Percentiles rank a stretch among this genome's conserved stretches.
phyloP scores from a whole-genome alignment of 495 filamentous ascomycete species.

The Polyplosphaeria fusca region DNA sequence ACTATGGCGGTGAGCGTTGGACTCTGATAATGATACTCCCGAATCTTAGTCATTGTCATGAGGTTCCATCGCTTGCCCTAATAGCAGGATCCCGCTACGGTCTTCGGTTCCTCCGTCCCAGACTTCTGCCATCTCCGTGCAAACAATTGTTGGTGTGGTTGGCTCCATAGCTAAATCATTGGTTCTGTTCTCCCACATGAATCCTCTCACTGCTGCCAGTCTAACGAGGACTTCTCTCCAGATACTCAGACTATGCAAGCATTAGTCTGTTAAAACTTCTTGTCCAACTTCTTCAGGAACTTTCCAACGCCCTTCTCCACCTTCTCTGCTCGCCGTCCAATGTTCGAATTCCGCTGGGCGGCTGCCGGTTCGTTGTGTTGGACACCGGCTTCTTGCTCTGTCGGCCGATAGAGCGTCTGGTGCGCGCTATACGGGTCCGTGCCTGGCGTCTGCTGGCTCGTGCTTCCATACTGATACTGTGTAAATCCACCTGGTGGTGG shows the following conservation, averaged over 20 bases:
- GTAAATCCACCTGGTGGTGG: slow-evolving; percentile 22
- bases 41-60: too few relatives aligned
- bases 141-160: too few relatives aligned
- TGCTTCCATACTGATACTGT: slow-evolving; percentile 26
- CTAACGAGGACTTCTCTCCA: too few relatives aligned
- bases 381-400: slow-evolving; percentile 45
- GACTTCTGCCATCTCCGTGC: too few relatives aligned
- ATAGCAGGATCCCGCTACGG: too few relatives aligned
- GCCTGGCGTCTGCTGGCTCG: slow-evolving; percentile 32
- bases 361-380: slow-evolving; percentile 43
- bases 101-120: too few relatives aligned
- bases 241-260: slow-evolving; percentile 6
- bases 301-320: slow-evolving; percentile 75
- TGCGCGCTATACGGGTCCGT: slow-evolving; percentile 64
- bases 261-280: slow-evolving; percentile 62
- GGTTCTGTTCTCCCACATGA: too few relatives aligned
- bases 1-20: too few relatives aligned
- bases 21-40: too few relatives aligned
- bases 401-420: slow-evolving; percentile 73
- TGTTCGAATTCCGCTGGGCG: slow-evolving; percentile 50
- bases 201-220: too few relatives aligned
- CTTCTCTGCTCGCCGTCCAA: slow-evolving; percentile 66
- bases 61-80: too few relatives aligned
- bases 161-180: too few relatives aligned
- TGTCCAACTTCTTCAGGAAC: slow-evolving; percentile 86